These are phyloP conservation scores for Didymella lethalis DNA, from an alignment of 2,329 filamentous ascomycete species.

Conservation along the genomic window DNA sequence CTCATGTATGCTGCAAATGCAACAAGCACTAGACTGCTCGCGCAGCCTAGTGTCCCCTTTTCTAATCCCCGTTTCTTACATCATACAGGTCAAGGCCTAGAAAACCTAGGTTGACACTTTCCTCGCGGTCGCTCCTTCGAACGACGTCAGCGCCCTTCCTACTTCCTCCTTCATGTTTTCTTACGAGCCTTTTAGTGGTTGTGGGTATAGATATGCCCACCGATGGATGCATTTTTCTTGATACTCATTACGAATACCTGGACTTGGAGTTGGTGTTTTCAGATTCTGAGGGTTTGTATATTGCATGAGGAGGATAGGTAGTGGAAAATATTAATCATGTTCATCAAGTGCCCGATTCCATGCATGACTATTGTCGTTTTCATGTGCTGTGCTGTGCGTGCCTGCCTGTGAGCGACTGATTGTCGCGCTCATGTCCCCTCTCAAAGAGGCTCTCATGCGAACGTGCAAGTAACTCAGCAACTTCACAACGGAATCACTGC, in stretches of 20 bases:
- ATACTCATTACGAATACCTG: conserved; percentile 19
- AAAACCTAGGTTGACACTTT: neutral
- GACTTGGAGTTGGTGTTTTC: conserved; percentile 13
- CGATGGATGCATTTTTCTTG: conserved; percentile 13
- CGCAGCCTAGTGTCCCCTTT: conserved; percentile 15
- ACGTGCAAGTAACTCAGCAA: too few relatives aligned
- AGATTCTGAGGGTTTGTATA: conserved; percentile 4
- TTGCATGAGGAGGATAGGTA: neutral
- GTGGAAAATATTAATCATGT: neutral
- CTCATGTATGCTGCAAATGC: conserved; percentile 48
- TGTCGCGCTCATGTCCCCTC: neutral
- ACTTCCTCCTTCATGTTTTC: neutral
- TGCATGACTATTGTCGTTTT: neutral
- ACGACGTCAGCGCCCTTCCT: conserved; percentile 24
- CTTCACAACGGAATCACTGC: too few relatives aligned
- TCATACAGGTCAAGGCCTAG: conserved; percentile 10
- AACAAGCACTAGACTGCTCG: conserved; percentile 39
- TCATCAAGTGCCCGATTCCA: neutral
- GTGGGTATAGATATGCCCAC: conserved; percentile 24
- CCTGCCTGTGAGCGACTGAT: neutral
- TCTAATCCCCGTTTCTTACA: conserved; percentile 3
- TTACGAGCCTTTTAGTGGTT: conserved; percentile 19
- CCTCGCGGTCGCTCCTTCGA: conserved; percentile 18
- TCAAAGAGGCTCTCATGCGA: neutral
- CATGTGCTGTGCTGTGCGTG: neutral